Conservation (phyloP, 2,329 filamentous ascomycete species). For the Blastomyces emzantsi region DNA sequence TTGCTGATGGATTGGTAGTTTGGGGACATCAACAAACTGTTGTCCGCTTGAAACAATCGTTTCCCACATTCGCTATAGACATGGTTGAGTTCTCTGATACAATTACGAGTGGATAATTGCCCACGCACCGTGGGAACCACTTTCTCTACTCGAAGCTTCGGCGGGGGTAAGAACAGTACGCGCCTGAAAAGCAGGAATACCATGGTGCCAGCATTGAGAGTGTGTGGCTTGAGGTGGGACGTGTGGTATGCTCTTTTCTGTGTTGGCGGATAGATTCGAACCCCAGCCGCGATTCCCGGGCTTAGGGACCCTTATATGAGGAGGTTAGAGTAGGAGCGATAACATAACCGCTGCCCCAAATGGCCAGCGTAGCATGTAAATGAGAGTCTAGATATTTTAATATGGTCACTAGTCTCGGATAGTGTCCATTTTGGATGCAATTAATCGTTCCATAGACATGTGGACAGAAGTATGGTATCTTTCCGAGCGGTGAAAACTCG, state of each 20-base stretch:
- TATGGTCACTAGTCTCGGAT: background rate
- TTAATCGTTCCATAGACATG: background rate
- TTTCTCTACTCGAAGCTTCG: no score
- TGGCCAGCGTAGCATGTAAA: background rate
- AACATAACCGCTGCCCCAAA: background rate
- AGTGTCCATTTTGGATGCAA: background rate
- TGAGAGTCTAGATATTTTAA: background rate
- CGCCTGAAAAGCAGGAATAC: no score
- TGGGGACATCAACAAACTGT: background rate
- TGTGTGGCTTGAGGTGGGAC: background rate
- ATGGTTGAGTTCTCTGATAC: no score
- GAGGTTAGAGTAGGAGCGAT: background rate
- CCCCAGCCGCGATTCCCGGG: background rate
- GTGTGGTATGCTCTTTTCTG: background rate
- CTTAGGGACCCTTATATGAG: background rate
- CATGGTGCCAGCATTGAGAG: no score
- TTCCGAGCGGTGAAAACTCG: background rate
- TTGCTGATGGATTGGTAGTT: background rate
- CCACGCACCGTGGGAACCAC: no score
- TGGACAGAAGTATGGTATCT: background rate
- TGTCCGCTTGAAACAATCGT: background rate
- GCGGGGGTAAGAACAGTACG: no score
- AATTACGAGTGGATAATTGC: no score
- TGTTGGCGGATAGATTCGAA: background rate
- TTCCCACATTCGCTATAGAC: no score